Evolutionary conservation across 768 basidiomycete genomes (phyloP).

Genomic region (Dentipellis fragilis): DNA sequence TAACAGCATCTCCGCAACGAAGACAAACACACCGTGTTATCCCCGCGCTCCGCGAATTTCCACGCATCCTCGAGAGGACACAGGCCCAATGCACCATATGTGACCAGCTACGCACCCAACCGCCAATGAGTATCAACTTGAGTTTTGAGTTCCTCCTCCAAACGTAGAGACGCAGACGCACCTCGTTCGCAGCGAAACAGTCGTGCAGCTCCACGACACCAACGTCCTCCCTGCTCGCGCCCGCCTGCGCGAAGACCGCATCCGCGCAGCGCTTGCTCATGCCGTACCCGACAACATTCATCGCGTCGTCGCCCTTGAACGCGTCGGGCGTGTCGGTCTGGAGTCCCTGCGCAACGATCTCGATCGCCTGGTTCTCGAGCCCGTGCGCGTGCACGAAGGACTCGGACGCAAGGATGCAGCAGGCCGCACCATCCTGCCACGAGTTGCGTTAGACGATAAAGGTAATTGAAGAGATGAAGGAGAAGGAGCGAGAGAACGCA

Average conservation of each 20-base stretch:
- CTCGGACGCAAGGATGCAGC: slow-evolving; percentile 71
- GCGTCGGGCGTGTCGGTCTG: slow-evolving; percentile 56
- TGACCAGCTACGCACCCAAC: slow-evolving; percentile 45
- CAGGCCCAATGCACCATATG: slow-evolving; percentile 73
- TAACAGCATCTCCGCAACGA: not conserved
- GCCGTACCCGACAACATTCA: slow-evolving; percentile 73
- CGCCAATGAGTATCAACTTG: not conserved
- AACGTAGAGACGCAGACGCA: slow-evolving; percentile 16
- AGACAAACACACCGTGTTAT: slow-evolving; percentile 58
- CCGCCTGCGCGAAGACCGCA: slow-evolving; percentile 60
- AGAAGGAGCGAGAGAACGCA: slow-evolving; percentile 18
- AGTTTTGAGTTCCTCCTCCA: not conserved
- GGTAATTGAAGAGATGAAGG: not conserved
- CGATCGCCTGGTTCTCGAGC: slow-evolving; percentile 81
- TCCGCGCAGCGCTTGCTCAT: slow-evolving; percentile 68
- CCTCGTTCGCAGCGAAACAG: slow-evolving; percentile 80
- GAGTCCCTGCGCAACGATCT: slow-evolving; percentile 59
- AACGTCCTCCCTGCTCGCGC: slow-evolving; percentile 57
- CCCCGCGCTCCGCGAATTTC: slow-evolving; percentile 61
- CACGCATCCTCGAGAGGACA: slow-evolving; percentile 58
- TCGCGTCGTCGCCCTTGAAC: slow-evolving; percentile 59
- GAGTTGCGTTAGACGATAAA: not conserved
- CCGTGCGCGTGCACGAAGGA: slow-evolving; percentile 61
- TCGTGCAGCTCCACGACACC: slow-evolving; percentile 85
- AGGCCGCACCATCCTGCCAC: slow-evolving; percentile 60